Percentiles rank a stretch among this genome's conserved stretches.
phyloP scores from a whole-genome alignment of 2,329 filamentous ascomycete species.

The Dothideomycetes sp. region DNA sequence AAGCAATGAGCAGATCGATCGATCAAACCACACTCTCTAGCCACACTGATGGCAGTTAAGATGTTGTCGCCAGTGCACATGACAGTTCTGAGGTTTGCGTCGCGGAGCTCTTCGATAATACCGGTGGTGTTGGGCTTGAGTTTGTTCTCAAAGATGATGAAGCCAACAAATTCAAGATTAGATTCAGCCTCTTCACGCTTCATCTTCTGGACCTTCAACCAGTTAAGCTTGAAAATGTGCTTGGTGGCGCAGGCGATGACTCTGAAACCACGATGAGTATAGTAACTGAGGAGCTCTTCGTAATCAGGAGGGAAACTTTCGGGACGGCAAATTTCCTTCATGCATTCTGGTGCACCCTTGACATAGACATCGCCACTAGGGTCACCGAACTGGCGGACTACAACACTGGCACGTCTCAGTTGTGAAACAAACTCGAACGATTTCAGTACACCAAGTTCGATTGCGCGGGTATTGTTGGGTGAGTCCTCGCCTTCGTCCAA shows the following conservation, averaged over 20 bases:
- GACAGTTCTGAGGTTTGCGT: slow-evolving; percentile 76
- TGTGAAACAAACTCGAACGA: slow-evolving; percentile 94
- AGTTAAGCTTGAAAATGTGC: slow-evolving; percentile 77
- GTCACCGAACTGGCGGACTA: slow-evolving; percentile 80
- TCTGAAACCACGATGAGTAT: slow-evolving; percentile 91
- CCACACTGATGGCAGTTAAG: slow-evolving; percentile 89
- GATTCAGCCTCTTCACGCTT: slow-evolving; percentile 76
- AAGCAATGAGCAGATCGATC: slow-evolving; percentile 80
- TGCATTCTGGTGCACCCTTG: slow-evolving; percentile 92
- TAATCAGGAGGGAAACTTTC: slow-evolving; percentile 83
- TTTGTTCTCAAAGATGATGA: slow-evolving; percentile 99
- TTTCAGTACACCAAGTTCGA: slow-evolving; percentile 85
- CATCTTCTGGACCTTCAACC: slow-evolving; percentile 94
- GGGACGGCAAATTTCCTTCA: slow-evolving; percentile 81
- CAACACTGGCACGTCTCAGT: slow-evolving; percentile 80
- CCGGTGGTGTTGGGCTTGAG: slow-evolving; percentile 76
- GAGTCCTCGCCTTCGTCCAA: slow-evolving; percentile 41
- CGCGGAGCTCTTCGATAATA: slow-evolving; percentile 71
- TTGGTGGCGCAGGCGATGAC: slow-evolving; percentile 93
- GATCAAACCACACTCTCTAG: slow-evolving; percentile 77
- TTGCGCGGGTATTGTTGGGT: slow-evolving; percentile 40
- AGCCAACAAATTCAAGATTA: slow-evolving; percentile 78
- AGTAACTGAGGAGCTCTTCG: slow-evolving; percentile 77
- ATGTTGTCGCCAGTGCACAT: slow-evolving; percentile 99
- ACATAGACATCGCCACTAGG: slow-evolving; percentile 82